phyloP scores from a whole-genome alignment of 495 filamentous ascomycete species.

The Oidiodendron maius region DNA sequence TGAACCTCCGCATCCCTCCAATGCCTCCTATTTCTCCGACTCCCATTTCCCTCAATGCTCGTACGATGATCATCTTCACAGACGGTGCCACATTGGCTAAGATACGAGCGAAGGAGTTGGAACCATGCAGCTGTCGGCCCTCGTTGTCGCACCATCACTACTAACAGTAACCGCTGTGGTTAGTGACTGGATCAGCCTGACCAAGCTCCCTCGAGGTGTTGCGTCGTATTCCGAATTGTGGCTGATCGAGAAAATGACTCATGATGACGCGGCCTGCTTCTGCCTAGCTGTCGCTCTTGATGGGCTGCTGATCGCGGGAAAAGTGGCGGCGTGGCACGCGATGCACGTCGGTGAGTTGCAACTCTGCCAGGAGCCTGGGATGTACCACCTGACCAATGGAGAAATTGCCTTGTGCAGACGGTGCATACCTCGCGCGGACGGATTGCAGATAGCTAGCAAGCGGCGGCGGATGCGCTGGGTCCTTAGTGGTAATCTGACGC shows the following conservation, averaged over 20 bases:
- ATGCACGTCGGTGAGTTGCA: conserved; percentile 1
- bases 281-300: conserved; percentile 1
- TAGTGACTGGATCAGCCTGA: not conserved
- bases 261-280: conserved; percentile 8
- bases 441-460: not conserved
- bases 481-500: not conserved
- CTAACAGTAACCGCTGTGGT: not conserved
- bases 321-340: not conserved
- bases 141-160: conserved; percentile 9
- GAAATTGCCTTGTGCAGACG: not conserved
- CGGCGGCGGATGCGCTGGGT: not conserved
- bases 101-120: conserved; percentile 7
- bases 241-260: conserved; percentile 7
- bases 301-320: not conserved
- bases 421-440: not conserved
- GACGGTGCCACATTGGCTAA: conserved; percentile 5
- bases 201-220: conserved; percentile 2
- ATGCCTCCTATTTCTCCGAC: not conserved
- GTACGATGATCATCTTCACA: conserved; percentile 1
- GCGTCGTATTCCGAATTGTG: conserved; percentile 1
- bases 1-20: conserved; percentile 1
- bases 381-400: conserved; percentile 1
- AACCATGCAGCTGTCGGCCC: conserved; percentile 2
- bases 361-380: not conserved
- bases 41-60: conserved; percentile 4